Base-by-base conservation (phyloP, 2,329 filamentous ascomycete species). In the Thermochaetoides dissita region DNA sequence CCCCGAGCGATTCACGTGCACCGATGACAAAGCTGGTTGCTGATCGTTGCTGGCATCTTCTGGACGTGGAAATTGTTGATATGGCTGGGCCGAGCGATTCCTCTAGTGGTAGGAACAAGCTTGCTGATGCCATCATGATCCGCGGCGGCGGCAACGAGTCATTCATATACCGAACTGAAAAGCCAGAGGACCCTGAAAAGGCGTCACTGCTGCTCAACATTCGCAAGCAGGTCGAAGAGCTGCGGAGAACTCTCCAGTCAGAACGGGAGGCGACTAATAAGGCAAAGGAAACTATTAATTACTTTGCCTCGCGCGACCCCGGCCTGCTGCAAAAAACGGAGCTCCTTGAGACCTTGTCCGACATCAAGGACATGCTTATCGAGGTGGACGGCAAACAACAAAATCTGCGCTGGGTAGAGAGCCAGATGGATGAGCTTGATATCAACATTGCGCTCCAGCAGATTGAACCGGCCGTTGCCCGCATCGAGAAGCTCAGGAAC, bases 301-400 rank as follows among this genome's bases (percentile, higher is more conserved):
- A 88, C 61, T 82, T 91, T 59, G 81, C 84, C 1, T 81, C 80
- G 6, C 74, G 84, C 48, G 84, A 91, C 48, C 79, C 83, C 1
- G 78, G 79, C 1, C 68, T 88, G 24, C 67, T 88, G 35, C 81
- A 85, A 55, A 87, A 88, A 60, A 78, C 82, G 0, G 84, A 89
- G 45, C 66, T 91, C 2, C 71, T 94, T 10, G 85, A 91, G 56
- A 81, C 76, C 7, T 63, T 87, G 8, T 86, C 85, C 2, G 77
- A 80, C 48, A 78, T 82, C 53, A 86, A 86, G 56, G 84, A 93
- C 58, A 82, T 94, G 64, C 74, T 94, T 42, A 88, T 98, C 51
- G 91, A 98, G 54, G 85, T 94, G 10, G 91, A 96, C 55, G 91
- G 91, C 38, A 94, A 94, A 55, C 88, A 95, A 60, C 86, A 96